Evolutionary conservation across 176 grass and related monocot genomes (phyloP).

Genomic region (Leersia perrieri): DNA sequence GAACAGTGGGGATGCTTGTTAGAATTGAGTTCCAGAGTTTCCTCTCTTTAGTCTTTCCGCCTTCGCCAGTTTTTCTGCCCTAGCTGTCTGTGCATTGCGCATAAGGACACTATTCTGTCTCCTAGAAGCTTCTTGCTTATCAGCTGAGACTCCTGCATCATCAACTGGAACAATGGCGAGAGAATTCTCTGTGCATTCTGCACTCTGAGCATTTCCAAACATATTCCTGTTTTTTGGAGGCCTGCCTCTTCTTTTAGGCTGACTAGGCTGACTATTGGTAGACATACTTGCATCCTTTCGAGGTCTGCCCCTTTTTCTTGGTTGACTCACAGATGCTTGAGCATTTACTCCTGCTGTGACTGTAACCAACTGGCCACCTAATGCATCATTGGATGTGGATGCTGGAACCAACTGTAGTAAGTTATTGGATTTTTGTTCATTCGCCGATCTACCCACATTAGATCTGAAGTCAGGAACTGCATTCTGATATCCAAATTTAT

Average conservation of each 20-base stretch:
- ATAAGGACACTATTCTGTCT: conserved; percentile 16
- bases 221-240: conserved; percentile 35
- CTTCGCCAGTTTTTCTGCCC: conserved; percentile 53
- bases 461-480: conserved; percentile 16
- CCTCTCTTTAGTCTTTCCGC: conserved; percentile 76
- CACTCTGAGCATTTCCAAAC: conserved; percentile 21
- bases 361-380: background rate
- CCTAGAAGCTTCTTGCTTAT: conserved; percentile 18
- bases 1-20: conserved; percentile 31
- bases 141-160: background rate
- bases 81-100: conserved; percentile 38
- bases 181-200: background rate
- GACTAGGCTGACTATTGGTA: conserved; percentile 25
- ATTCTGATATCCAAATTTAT: conserved; percentile 41
- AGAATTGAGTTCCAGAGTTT: conserved; percentile 32
- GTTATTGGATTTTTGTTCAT: conserved; percentile 15
- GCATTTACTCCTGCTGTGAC: conserved; percentile 16
- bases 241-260: conserved; percentile 54
- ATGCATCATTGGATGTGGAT: conserved; percentile 15
- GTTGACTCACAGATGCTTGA: conserved; percentile 27
- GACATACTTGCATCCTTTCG: conserved; percentile 23
- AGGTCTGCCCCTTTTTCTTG: conserved; percentile 52
- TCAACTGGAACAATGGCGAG: conserved; percentile 26
- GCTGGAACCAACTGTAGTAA: background rate
- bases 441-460: conserved; percentile 28